phyloP scores from a whole-genome alignment of 2,329 filamentous ascomycete genomes.

The Ceratocystis huliohia region DNA sequence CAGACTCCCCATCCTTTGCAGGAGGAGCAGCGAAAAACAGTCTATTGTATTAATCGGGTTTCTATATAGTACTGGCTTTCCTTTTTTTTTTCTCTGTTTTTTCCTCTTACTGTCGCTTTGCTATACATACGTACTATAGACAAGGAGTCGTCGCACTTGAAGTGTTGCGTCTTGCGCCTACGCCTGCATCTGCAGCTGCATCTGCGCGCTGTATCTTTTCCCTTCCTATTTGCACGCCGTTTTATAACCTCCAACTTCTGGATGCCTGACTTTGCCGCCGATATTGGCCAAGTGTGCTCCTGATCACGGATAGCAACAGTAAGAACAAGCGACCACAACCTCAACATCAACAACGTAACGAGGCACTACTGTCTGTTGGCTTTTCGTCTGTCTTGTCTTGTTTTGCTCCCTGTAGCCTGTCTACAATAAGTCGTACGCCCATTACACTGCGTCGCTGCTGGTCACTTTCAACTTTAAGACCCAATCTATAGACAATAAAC shows the following conservation, averaged over 20 bases:
- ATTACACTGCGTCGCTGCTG: too few relatives aligned
- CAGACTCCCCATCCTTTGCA: neutral
- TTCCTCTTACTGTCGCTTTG: neutral
- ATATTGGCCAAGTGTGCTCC: neutral
- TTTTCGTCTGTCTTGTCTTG: neutral
- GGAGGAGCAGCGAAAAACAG: neutral
- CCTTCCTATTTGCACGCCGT: neutral
- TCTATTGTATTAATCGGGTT: neutral
- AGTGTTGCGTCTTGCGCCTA: too few relatives aligned
- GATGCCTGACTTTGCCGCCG: constrained; percentile 1
- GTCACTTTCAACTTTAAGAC: too few relatives aligned
- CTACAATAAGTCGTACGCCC: neutral
- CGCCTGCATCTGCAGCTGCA: too few relatives aligned
- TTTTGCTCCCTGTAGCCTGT: neutral
- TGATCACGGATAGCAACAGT: neutral
- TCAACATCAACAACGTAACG: too few relatives aligned
- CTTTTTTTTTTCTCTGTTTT: neutral
- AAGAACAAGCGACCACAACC: neutral
- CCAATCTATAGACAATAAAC: too few relatives aligned
- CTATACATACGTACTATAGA: too few relatives aligned
- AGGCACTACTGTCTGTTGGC: neutral
- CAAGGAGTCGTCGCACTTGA: too few relatives aligned
- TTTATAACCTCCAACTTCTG: neutral
- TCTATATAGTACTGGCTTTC: neutral
- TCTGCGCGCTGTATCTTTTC: neutral